Evolutionary conservation across 495 filamentous ascomycete genomes (phyloP).

Genomic region (Aspergillus cristatus): DNA sequence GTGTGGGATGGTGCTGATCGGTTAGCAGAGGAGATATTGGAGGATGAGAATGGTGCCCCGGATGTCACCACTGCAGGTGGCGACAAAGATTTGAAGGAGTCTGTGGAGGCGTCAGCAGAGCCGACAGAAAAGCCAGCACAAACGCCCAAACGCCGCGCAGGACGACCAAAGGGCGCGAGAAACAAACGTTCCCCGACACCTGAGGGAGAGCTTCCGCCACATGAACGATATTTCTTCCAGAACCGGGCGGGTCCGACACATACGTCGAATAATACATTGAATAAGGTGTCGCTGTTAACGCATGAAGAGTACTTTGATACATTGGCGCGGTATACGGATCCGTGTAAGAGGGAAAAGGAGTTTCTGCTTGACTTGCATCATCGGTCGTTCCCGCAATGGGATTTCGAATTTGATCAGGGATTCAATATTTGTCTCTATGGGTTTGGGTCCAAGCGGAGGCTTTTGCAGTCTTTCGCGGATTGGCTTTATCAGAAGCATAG

Average conservation of each 20-base stretch:
- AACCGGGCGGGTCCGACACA: slow-evolving; percentile 72
- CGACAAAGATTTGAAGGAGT: slow-evolving; percentile 30
- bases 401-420: slow-evolving; percentile 78
- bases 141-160: slow-evolving; percentile 47
- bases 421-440: slow-evolving; percentile 92
- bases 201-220: slow-evolving; percentile 65
- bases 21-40: slow-evolving; percentile 63
- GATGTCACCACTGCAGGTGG: slow-evolving; percentile 26
- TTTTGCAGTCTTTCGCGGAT: slow-evolving; percentile 69
- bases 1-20: slow-evolving; percentile 65
- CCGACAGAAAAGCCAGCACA: slow-evolving; percentile 8
- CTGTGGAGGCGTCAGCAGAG: slow-evolving; percentile 23
- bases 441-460: slow-evolving; percentile 75
- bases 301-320: slow-evolving; percentile 86
- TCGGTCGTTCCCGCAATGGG: slow-evolving; percentile 82
- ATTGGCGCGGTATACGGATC: slow-evolving; percentile 56
- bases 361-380: slow-evolving; percentile 68
- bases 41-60: slow-evolving; percentile 31
- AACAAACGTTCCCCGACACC: slow-evolving; percentile 72
- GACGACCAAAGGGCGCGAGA: slow-evolving; percentile 48
- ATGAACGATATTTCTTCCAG: slow-evolving; percentile 90
- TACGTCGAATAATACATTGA: slow-evolving; percentile 79
- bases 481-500: slow-evolving; percentile 48
- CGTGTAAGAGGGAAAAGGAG: slow-evolving; percentile 59
- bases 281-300: slow-evolving; percentile 64